Base-by-base conservation (phyloP, 306 rosid genomes). In the Aeschynomene evenia region DNA sequence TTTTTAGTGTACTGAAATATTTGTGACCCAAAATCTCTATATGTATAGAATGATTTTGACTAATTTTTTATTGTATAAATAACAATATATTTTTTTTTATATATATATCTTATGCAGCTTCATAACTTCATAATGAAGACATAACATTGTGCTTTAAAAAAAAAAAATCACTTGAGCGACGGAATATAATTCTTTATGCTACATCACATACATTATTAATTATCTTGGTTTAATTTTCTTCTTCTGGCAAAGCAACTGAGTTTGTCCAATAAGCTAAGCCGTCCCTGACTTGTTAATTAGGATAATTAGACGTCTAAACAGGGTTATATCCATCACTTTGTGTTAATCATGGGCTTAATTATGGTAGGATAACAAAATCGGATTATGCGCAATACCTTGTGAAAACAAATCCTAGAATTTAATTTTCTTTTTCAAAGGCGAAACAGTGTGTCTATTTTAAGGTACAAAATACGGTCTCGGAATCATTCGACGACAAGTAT, bases 401-500 rank as follows among this genome's bases (percentile, higher is more conserved):
- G 57, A 70, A 45, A n/a, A n/a, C n/a, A n/a, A n/a, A 54, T 21
- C 3, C 1, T 48, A n/a, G n/a, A n/a, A n/a, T 46, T 57, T 58
- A 60, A 28, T 43, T 51, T 24, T 43, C 13, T 22, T 70, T 71
- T 65, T n/a, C 49, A 10, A 22, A 59, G 24, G 31, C 53, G 24
- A 24, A 56, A 72, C 19, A 13, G 54, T 49, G 48, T 34, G 59
- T 37, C 65, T 43, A 83, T 59, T 82, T 62, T 7, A 18, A 20
- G 31, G 62, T 73, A 49, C 68, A 29, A 49, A 79, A 49, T 82
- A 72, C 79, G 73, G 71, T 22, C 45, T 55, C 15, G 40, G 6
- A 76, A 86, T 87, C 68, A 84, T 89, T 79, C 65, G 62, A 37
- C 50, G 95, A 82, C 92, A 86, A 89, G 96, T 92, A 82, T 74